phyloP scores from a whole-genome alignment of 1,139 yeast species.

The Zhuliangozyma blackwelliae region DNA sequence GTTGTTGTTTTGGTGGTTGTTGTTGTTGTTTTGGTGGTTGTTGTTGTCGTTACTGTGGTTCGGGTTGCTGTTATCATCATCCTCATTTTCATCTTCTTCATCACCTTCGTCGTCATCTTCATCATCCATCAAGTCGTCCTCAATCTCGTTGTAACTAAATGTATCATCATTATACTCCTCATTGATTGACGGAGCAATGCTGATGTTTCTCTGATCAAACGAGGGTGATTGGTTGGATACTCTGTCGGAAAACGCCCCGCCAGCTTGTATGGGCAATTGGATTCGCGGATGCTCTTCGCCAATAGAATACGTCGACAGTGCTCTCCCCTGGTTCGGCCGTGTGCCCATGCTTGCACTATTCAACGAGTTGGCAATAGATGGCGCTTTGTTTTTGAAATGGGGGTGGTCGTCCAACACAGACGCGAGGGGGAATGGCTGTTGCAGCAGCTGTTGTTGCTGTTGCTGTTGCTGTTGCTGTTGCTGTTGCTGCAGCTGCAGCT shows the following conservation, averaged over 20 bases:
- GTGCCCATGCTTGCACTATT: slow-evolving; percentile 15
- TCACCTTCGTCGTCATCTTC: slow-evolving; percentile 30
- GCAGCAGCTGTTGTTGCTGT: neutral
- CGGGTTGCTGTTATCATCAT: slow-evolving; percentile 1
- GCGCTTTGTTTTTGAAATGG: slow-evolving; percentile 9
- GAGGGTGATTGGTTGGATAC: no score
- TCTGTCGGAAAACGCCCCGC: no score
- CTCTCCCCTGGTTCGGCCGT: slow-evolving; percentile 9
- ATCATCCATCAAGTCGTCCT: slow-evolving; percentile 26
- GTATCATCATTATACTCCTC: slow-evolving; percentile 15
- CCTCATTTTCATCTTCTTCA: slow-evolving; percentile 1
- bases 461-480: slow-evolving; percentile 3
- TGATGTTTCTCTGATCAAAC: slow-evolving; percentile 2
- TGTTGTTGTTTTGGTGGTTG: slow-evolving; percentile 2
- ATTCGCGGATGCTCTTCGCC: slow-evolving; percentile 5
- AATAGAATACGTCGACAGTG: slow-evolving; percentile 9
- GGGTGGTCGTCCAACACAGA: slow-evolving; percentile 1
- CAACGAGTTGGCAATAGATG: slow-evolving; percentile 18
- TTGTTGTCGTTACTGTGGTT: neutral
- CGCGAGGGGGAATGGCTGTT: neutral
- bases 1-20: slow-evolving; percentile 2
- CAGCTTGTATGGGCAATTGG: neutral
- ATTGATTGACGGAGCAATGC: slow-evolving; percentile 7
- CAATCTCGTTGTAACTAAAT: slow-evolving; percentile 30
- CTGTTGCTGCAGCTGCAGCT: neutral